A percentile compares a stretch with the other conserved stretches of the same genome.
Conservation (phyloP, 192 early-diverging fungal genomes). For the Podila epicladia region DNA sequence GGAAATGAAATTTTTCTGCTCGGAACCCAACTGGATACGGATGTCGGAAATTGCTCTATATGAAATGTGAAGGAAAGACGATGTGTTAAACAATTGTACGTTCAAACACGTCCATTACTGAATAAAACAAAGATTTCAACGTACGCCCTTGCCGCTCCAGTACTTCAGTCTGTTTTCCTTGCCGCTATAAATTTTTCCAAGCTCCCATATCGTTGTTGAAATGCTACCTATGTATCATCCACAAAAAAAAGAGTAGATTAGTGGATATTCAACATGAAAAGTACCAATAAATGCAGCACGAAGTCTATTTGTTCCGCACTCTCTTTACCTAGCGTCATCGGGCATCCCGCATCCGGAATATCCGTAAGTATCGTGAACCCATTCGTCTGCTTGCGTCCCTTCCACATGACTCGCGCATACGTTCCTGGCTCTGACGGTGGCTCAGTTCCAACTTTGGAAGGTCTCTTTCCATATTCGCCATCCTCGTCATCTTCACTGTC, state of each 20-base stretch:
- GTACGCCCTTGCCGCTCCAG: slow-evolving; percentile 63
- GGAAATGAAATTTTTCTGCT: slow-evolving; percentile 60
- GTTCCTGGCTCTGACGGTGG: slow-evolving; percentile 14
- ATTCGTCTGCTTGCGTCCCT: slow-evolving; percentile 37
- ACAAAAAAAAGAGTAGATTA: not conserved
- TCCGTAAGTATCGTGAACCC: slow-evolving; percentile 13
- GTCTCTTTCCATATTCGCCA: not conserved
- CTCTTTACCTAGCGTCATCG: slow-evolving; percentile 56
- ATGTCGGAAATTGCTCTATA: slow-evolving; percentile 57
- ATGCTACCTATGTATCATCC: slow-evolving; percentile 47
- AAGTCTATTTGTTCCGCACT: not conserved
- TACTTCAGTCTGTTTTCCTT: slow-evolving; percentile 49
- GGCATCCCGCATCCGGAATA: slow-evolving; percentile 32
- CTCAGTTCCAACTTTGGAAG: not conserved
- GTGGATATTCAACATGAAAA: not conserved
- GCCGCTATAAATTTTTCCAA: slow-evolving; percentile 53
- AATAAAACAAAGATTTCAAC: not conserved
- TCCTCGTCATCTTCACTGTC: not conserved
- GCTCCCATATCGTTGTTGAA: slow-evolving; percentile 62
- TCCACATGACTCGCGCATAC: slow-evolving; percentile 27
- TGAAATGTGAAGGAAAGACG: not conserved
- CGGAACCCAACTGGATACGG: slow-evolving; percentile 63
- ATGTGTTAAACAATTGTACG: not conserved
- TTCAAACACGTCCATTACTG: not conserved
- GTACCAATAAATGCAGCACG: not conserved